Evolutionary conservation across 2,329 filamentous ascomycete genomes (phyloP).

Genomic region (Colletotrichum euphorbiae): DNA sequence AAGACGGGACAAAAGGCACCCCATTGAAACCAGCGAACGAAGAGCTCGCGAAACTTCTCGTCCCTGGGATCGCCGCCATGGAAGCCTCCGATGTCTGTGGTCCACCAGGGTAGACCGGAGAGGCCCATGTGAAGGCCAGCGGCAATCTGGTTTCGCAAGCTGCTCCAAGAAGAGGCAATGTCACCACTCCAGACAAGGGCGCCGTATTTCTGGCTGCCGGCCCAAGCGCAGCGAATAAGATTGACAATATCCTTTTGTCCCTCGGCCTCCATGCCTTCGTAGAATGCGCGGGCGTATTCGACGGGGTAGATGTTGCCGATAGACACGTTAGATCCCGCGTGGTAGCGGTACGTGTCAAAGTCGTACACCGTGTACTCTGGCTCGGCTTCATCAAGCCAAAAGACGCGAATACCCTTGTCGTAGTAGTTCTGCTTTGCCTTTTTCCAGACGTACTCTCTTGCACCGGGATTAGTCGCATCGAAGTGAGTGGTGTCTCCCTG

Average conservation of each 20-base stretch:
- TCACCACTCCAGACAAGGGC: conserved; percentile 76
- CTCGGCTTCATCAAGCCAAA: conserved; percentile 78
- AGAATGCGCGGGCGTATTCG: conserved; percentile 69
- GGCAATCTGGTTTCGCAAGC: conserved; percentile 68
- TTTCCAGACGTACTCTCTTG: conserved; percentile 69
- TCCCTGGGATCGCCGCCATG: conserved; percentile 71
- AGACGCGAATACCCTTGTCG: conserved; percentile 69
- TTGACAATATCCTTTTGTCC: conserved; percentile 71
- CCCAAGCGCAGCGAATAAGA: conserved; percentile 62
- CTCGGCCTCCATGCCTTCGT: conserved; percentile 65
- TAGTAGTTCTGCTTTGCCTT: conserved; percentile 71
- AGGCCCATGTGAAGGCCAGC: conserved; percentile 76
- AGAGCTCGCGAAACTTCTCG: conserved; percentile 68
- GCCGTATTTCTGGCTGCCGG: conserved; percentile 70
- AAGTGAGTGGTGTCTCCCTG: conserved; percentile 70
- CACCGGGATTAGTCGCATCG: conserved; percentile 71
- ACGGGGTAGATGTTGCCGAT: conserved; percentile 71
- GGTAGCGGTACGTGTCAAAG: conserved; percentile 74
- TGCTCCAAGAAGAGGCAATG: conserved; percentile 72
- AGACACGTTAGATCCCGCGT: conserved; percentile 51
- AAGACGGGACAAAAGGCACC: conserved; percentile 75
- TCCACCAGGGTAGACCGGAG: conserved; percentile 75
- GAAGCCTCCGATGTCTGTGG: conserved; percentile 77
- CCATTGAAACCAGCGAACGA: conserved; percentile 78
- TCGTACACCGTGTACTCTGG: conserved; percentile 74